Base-by-base conservation (phyloP, 345 rosid species). In the Citrus maxima region DNA sequence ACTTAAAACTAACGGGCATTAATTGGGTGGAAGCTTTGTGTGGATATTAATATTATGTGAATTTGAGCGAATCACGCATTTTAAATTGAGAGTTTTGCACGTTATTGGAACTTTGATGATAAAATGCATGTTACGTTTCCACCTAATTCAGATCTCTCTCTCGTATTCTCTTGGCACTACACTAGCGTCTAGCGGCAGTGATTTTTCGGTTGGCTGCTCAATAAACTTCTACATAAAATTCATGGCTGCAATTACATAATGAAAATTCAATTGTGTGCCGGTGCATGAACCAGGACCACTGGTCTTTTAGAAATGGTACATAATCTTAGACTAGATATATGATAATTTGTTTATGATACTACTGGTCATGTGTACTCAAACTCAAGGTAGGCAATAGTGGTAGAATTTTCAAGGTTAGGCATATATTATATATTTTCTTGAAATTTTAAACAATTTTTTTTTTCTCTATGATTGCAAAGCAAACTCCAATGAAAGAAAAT, bases 11-110 rank as follows among this genome's bases (percentile, higher is more conserved):
- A 62, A 62, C 7, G 67, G 66, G 21, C 30, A 62, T 62, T 12
- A 24, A 24, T 28, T 30, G 5, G 32, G 54, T 40, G 30, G 21
- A 68, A 22, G 40, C 49, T 10, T 68, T 40, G 32, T n/a, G 7
- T n/a, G 10, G 16, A 2, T 27, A 62, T 12, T 13, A 4, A 1
- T 14, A 62, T 12, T 13, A 4, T 32, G 38, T 75, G 70, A 37
- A 56, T 64, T 75, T 75, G 32, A 68, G 59, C 22, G 7, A 67
- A 58, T 37, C 79, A 77, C 67, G 74, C 59, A 68, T 77, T 68
- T 28, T 42, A 21, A 67, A 19, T 58, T 14, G 28, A 77, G 80
- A 77, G 74, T 77, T 77, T 68, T 77, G 67, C 60, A 68, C 74
- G 74, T 68, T 77, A 77, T 70, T 68, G 37, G 32, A 46, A 42